Evolutionary conservation across 306 rosid species (phyloP), one percentile per base, ranked within the genome.

Genomic region (Styphnolobium japonicum): DNA sequence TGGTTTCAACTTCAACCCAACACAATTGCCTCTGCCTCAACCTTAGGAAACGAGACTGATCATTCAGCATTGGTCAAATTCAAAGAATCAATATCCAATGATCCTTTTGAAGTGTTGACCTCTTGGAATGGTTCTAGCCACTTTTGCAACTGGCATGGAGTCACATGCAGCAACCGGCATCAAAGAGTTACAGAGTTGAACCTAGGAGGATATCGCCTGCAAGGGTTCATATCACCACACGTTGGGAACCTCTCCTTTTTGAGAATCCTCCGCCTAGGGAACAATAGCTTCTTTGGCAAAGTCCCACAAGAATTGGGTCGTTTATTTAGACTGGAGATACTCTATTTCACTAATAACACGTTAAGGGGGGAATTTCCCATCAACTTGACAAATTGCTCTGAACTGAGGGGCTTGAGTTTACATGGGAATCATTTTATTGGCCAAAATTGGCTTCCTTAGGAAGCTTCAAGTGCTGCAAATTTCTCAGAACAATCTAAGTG

Each of bases 201-300:
- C n/a, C 60, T 71, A 12, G 6, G 0, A 29, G 45, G 61, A 2
- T 10, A 1, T 8, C 40, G 10, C 7, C 51, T 82, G 52, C 21
- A 23, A 1, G 82, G 85, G 49, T 21, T 71, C 16, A 39, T 63
- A 33, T 77, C 86, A 25, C 83, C 86, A 43, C 12, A 21, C 31
- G 16, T 72, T 12, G 83, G 83, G 1, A 78, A 78, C 49, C 66
- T 83, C 9, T 22, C 66, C n/a, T 78, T 78, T 57, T 73, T 83
- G 0, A 73, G 43, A 22, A 2, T 1, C 33, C 1, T 83, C 52
- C 4, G 36, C 67, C 75, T 82, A 12, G 6, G 0, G 4, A 31
- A 62, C 4, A 77, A 82, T 11, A 36, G 52, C 52, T 72, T 71
- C 4, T 22, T 10, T 1, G 64, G 62, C n/a, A n/a, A n/a, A n/a